These are phyloP conservation scores for Neohortaea acidophila DNA, from an alignment of 495 filamentous ascomycete genomes.

Conservation along the genomic window DNA sequence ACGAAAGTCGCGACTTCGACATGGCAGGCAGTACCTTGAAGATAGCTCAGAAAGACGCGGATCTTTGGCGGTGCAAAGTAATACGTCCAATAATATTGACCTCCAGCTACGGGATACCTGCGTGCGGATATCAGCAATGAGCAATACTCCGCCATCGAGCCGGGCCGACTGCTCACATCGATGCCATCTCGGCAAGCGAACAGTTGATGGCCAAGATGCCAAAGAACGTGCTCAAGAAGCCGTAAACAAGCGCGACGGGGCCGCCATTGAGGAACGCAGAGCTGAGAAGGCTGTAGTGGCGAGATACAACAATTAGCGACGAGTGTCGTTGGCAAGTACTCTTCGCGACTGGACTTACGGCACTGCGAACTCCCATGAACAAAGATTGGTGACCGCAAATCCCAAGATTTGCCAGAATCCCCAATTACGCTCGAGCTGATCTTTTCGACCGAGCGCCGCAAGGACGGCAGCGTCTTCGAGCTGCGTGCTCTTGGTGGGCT, in stretches of 20 bases:
- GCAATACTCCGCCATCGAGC: constrained; percentile 10
- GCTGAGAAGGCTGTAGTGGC: neutral
- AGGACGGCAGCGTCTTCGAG: no score
- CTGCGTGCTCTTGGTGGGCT: no score
- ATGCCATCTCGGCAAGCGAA: constrained; percentile 14
- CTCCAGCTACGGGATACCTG: no score
- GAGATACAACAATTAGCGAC: neutral
- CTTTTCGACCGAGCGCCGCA: no score
- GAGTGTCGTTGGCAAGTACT: neutral
- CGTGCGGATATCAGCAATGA: no score
- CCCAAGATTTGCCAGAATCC: neutral
- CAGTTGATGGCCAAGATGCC: constrained; percentile 1
- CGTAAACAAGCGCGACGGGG: neutral
- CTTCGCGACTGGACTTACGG: no score
- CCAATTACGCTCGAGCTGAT: no score
- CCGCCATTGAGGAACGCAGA: neutral
- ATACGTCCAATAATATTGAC: no score
- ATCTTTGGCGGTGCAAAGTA: no score
- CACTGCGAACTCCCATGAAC: neutral
- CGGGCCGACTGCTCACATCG: constrained; percentile 13
- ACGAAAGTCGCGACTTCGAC: no score
- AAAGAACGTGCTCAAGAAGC: neutral
- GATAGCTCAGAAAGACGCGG: no score
- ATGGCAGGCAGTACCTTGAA: no score
- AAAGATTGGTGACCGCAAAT: neutral